phyloP scores from a whole-genome alignment of 1,284 basidiomycete species.

The Caloboletus inedulis region DNA sequence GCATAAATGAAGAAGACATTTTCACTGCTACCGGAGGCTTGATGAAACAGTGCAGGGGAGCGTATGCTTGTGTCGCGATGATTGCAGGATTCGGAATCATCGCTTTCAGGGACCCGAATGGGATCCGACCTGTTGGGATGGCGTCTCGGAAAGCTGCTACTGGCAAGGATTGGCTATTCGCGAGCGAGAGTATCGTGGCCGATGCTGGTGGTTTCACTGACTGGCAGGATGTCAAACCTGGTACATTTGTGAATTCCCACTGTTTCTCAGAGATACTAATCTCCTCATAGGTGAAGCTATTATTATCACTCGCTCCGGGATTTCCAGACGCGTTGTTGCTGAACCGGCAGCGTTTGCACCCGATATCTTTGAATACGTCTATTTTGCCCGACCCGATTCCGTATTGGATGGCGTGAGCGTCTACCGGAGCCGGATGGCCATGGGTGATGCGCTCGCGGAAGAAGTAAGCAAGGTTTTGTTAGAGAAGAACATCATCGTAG shows the following conservation, averaged over 20 bases:
- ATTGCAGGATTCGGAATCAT: conserved; percentile 98
- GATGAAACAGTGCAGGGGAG: conserved; percentile 88
- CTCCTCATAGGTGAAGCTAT: conserved; percentile 76
- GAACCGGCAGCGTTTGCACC: conserved; percentile 80
- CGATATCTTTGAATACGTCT: conserved; percentile 99
- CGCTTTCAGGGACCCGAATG: conserved; percentile 98
- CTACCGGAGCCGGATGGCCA: conserved; percentile 97
- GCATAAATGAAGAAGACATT: conserved; percentile 99
- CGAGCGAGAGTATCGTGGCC: conserved; percentile 95
- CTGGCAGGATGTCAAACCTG: conserved; percentile 94
- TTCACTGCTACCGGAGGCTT: conserved; percentile 91
- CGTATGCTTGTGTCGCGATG: conserved; percentile 98
- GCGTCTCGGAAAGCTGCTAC: conserved; percentile 56
- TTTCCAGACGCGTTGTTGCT: conserved; percentile 73
- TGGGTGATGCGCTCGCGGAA: conserved; percentile 94
- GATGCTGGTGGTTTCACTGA: conserved; percentile 89
- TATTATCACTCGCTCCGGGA: conserved; percentile 83
- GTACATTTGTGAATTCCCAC: conserved; percentile 39
- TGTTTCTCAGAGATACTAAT: conserved; percentile 2
- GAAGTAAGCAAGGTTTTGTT: conserved; percentile 78
- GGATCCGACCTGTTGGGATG: conserved; percentile 91
- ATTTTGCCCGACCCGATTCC: conserved; percentile 97
- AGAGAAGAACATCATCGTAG: conserved; percentile 69
- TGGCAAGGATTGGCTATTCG: conserved; percentile 85
- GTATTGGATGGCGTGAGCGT: conserved; percentile 98